Evolutionary conservation across 2,329 filamentous ascomycete genomes (phyloP).

Genomic region (Colletotrichum lupini): DNA sequence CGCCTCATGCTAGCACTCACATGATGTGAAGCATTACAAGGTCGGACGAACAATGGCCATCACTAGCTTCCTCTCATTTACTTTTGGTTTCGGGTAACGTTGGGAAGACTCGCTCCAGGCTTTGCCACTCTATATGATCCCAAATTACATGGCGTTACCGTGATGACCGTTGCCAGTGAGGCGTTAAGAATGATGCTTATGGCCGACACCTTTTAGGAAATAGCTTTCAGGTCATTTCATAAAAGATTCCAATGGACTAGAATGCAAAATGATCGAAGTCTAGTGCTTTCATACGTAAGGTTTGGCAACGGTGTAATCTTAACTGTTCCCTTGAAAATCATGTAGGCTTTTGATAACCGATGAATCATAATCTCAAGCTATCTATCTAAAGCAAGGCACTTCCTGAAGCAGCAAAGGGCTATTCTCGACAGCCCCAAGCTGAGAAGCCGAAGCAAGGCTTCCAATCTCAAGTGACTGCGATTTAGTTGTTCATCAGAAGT

Average conservation of each 20-base stretch:
- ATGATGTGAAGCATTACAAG: background rate
- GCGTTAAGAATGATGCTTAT: too few relatives aligned
- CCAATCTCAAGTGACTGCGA: background rate
- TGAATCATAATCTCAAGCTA: background rate
- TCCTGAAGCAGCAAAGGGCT: too few relatives aligned
- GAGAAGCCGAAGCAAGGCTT: background rate
- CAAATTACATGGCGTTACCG: too few relatives aligned
- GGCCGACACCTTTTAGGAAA: too few relatives aligned
- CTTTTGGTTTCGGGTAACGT: background rate
- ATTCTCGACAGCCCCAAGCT: too few relatives aligned
- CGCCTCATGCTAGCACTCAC: background rate
- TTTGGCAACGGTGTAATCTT: background rate
- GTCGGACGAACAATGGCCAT: background rate
- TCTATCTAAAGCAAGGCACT: too few relatives aligned
- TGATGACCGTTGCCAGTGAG: too few relatives aligned
- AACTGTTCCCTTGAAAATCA: background rate
- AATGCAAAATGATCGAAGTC: too few relatives aligned
- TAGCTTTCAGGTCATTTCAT: too few relatives aligned
- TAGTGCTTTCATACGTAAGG: too few relatives aligned
- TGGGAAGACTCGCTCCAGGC: background rate
- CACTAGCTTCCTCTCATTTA: background rate
- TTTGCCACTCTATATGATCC: background rate
- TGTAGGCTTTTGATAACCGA: background rate
- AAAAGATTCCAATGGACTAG: too few relatives aligned
- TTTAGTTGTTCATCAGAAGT: background rate